Evolutionary conservation across 1,284 basidiomycete genomes (phyloP).

Genomic region (Flammula alnicola): DNA sequence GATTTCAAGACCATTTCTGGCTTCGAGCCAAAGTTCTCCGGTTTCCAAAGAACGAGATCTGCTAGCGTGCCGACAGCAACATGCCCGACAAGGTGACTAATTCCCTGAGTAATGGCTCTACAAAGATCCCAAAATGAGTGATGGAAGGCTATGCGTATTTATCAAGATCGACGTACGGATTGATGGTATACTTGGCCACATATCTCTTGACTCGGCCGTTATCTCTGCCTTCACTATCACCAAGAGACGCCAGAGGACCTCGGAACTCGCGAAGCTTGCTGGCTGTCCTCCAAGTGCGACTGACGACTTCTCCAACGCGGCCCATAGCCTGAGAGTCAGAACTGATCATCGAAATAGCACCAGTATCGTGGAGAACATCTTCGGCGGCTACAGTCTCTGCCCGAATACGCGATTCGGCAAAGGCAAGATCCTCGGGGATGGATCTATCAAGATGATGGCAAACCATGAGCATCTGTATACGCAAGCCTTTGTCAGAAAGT

Average conservation of each 20-base stretch:
- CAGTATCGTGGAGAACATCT: conserved; percentile 93
- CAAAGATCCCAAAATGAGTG: too few species aligned
- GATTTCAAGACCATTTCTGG: conserved; percentile 95
- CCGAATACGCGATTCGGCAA: conserved; percentile 97
- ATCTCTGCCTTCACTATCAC: conserved; percentile 74
- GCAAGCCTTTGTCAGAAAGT: neutral
- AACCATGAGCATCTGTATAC: conserved; percentile 90
- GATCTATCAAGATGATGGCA: conserved; percentile 90
- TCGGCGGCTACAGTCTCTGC: conserved; percentile 98
- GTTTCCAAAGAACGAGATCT: conserved; percentile 95
- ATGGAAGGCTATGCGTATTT: conserved; percentile 5
- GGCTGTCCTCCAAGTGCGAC: conserved; percentile 95
- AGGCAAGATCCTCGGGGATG: conserved; percentile 94
- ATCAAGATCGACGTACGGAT: conserved; percentile 72
- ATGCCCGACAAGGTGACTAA: conserved; percentile 88
- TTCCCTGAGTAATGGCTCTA: conserved; percentile 94
- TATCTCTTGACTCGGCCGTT: conserved; percentile 98
- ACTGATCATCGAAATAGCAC: conserved; percentile 96
- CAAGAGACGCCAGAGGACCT: conserved; percentile 70
- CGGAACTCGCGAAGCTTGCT: conserved; percentile 88
- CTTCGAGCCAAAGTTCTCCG: conserved; percentile 89
- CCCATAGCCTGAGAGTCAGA: conserved; percentile 99
- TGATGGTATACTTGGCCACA: conserved; percentile 96
- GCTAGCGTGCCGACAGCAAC: conserved; percentile 85
- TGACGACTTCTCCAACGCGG: conserved; percentile 92